A percentile compares a stretch with the other conserved stretches of the same genome.
Evolutionary conservation across 1,284 basidiomycete genomes (phyloP).

Genomic region (Pascua guehoae): DNA sequence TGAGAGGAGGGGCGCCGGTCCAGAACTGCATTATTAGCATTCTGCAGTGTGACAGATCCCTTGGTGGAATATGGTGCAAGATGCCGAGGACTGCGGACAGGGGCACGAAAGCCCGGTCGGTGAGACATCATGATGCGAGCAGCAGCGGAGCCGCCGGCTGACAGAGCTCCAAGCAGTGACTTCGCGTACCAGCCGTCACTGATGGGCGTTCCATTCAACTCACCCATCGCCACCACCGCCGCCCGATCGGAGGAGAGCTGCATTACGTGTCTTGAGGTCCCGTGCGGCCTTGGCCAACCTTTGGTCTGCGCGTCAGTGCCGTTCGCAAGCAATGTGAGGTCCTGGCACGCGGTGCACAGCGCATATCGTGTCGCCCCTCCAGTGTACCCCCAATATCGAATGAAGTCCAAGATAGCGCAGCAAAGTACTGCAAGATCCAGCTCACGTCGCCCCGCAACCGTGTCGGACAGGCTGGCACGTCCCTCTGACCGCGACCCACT

Average conservation of each 20-base stretch:
- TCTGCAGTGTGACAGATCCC: no score
- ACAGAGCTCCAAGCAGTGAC: no score
- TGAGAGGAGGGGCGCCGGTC: conserved; percentile 59
- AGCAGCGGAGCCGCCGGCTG: no score
- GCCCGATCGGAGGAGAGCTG: conserved; percentile 60
- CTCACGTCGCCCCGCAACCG: no score
- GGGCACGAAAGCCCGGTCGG: background rate
- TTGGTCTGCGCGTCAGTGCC: conserved; percentile 60
- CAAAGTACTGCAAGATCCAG: no score
- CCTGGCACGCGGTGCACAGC: no score
- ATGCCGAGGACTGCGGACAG: no score
- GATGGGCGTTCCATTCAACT: conserved; percentile 54
- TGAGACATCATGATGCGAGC: background rate
- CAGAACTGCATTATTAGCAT: conserved; percentile 2
- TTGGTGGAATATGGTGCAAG: background rate
- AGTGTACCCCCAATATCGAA: no score
- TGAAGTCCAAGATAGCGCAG: no score
- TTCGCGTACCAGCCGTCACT: no score
- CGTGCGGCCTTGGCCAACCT: conserved; percentile 84
- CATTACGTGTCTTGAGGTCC: conserved; percentile 82
- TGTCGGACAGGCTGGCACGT: background rate
- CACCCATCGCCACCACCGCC: conserved; percentile 52
- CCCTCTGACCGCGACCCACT: background rate
- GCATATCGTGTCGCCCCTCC: no score
- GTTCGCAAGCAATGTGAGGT: background rate